Conservation (phyloP, 805 yeast genomes). For the Ogataea zsoltii region DNA sequence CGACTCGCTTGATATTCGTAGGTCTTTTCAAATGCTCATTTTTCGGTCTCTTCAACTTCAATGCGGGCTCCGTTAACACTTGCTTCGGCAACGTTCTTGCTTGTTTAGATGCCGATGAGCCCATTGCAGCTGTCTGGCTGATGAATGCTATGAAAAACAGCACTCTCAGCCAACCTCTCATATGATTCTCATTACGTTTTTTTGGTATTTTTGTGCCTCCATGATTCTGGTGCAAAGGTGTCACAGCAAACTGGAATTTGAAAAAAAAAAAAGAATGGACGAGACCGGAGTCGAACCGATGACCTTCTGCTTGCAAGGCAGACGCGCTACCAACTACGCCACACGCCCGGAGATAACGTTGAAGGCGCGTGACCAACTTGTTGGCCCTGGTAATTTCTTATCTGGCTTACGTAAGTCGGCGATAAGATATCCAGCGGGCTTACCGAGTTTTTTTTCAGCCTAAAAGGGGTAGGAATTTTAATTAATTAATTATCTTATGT, state of each 20-base stretch:
- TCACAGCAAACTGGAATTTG: too few species aligned
- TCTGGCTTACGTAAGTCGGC: background rate
- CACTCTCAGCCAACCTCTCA: too few species aligned
- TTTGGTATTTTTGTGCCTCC: background rate
- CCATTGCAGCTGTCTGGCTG: too few species aligned
- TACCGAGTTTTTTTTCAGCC: too few species aligned
- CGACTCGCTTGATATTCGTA: background rate
- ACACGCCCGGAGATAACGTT: conserved; percentile 56
- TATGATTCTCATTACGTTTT: background rate
- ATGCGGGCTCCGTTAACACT: too few species aligned
- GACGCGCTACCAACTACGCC: conserved; percentile 85
- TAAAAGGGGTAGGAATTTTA: too few species aligned
- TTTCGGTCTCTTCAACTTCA: conserved; percentile 7
- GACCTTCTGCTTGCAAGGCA: conserved; percentile 80
- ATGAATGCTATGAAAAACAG: too few species aligned
- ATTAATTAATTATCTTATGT: too few species aligned
- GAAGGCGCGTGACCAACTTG: background rate
- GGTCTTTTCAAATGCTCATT: conserved; percentile 9
- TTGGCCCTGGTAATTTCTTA: background rate
- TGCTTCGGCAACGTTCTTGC: too few species aligned
- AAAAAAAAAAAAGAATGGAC: conserved; percentile 44
- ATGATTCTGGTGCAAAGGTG: background rate
- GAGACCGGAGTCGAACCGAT: conserved; percentile 77
- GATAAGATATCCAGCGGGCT: too few species aligned
- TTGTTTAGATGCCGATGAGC: too few species aligned